A percentile compares a stretch with the other conserved stretches of the same genome.
Conservation (phyloP, 495 filamentous ascomycete genomes). For the Neurospora tetrasperma region DNA sequence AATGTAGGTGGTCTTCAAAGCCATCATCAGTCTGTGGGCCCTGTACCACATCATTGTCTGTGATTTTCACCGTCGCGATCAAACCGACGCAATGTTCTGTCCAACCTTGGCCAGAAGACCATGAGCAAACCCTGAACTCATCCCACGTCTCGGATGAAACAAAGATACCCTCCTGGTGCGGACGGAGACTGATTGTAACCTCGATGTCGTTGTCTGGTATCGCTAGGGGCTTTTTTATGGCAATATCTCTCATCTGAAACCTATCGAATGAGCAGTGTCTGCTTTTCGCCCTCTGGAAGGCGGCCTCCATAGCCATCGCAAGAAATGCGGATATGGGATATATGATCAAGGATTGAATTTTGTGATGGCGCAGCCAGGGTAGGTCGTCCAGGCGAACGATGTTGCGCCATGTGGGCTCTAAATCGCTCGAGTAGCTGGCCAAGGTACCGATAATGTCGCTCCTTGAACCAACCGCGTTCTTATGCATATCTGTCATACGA, state of each 20-base stretch:
- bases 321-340: constrained; percentile 55
- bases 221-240: constrained; percentile 34
- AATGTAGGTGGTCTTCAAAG: constrained; percentile 16
- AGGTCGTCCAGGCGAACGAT: constrained; percentile 38
- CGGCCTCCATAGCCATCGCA: constrained; percentile 47
- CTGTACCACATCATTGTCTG: constrained; percentile 29
- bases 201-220: constrained; percentile 38
- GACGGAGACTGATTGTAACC: constrained; percentile 32
- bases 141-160: constrained; percentile 32
- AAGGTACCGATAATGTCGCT: constrained; percentile 47
- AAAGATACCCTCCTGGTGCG: constrained; percentile 27
- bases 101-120: constrained; percentile 34
- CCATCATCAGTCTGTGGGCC: constrained; percentile 18
- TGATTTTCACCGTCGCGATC: constrained; percentile 23
- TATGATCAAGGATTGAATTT: constrained; percentile 36
- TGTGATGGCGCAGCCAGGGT: constrained; percentile 47
- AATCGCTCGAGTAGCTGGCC: constrained; percentile 34
- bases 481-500: constrained; percentile 41
- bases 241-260: constrained; percentile 37
- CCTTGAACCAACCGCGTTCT: constrained; percentile 30
- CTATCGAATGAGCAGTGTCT: constrained; percentile 21
- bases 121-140: constrained; percentile 38
- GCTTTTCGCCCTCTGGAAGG: constrained; percentile 26
- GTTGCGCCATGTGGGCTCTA: constrained; percentile 45
- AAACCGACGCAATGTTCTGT: constrained; percentile 38